Base-by-base conservation (phyloP, 2,329 filamentous ascomycete genomes). In the Chrysosporium keratinophilum region DNA sequence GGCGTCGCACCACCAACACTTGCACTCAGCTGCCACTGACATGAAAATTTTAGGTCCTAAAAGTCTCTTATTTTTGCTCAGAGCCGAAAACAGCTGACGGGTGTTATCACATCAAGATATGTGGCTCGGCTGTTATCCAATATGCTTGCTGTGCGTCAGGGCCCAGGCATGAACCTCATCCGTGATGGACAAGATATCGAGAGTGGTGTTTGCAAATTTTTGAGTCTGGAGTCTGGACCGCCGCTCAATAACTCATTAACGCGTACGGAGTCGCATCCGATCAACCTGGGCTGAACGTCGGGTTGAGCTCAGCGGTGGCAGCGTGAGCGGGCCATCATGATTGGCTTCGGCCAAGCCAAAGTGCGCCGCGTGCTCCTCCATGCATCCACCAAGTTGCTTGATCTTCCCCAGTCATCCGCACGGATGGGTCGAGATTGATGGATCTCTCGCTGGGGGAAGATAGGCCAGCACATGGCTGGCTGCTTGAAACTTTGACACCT, bases 301-400 rank as follows among this genome's bases (percentile, higher is more conserved):
- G 48, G 7, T 34, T 42, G n/a, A 34, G 39, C 23, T 20, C 40
- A 17, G 11, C 17, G 11, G 11, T 37, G 35, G 35, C 10, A 37
- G 35, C 35, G 35, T 37, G 10, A 37, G 33, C 23, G 19, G 39
- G 39, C 14, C 15, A 20, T 33, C 20, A 15, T 50, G 37, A 42
- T 50, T 50, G 48, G 48, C 28, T 28, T 17, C 10, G 34, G 12
- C 2, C 14, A n/a, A 19, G 48, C 48, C 35, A 42, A 40, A 42
- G 15, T 37, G n/a, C 48, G 48, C 40, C 40, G 39, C 33, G 23
- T 10, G 19, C 42, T 42, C 11, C 19, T 34, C 17, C 23, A 34
- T 42, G 48, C 39, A 33, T 50, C 48, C 48, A 50, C 48, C 37
- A 34, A 42, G 31, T 19, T 42, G 37, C 48, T 50, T 50, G 37